Base-by-base conservation (phyloP, 2,329 filamentous ascomycete genomes). In the Neofusicoccum sp. region DNA sequence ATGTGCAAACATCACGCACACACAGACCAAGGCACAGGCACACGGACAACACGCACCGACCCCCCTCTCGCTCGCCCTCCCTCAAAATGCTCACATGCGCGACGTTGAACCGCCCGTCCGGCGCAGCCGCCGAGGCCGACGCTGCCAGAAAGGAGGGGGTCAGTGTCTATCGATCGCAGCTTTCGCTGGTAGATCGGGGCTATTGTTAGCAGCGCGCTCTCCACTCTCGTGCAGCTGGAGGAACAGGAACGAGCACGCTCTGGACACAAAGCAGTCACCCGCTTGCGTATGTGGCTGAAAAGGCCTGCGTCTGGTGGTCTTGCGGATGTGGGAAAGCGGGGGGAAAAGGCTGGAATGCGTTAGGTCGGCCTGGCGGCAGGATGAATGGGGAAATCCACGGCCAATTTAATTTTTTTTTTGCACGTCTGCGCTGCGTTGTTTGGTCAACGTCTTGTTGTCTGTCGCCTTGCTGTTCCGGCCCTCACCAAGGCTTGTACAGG, bases 101-200 rank as follows among this genome's bases (percentile, higher is more conserved):
- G 16, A 45, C 43, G 22, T 22, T 22, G 22, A 22, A 22, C 22
- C 22, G 22, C 22, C 22, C 22, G 22, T 22, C 22, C 22, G 22
- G 22, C 22, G 22, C 22, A 45, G 43, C 43, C 3, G 45, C 45
- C 45, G 28, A 48, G 22, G 28, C 45, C 45, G 45, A 48, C 28
- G 28, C 6, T 43, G 7, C n/a, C 52, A 3, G 22, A 33, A 44
- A 14, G 5, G 37, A 56, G 28, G 12, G 39, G 37, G 16, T 4
- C 29, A 47, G 22, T 31, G 52, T 22, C 52, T 36, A 22, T 45
- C 41, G 54, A 58, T 58, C 54, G 54, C 28, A 14, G 22, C 6
- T 58, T 45, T 45, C 22, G 54, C 41, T 36, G 41, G 54, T 16
- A 45, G 54, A 58, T 58, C 54, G 54, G 41, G 28, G 41, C 54